These are phyloP conservation scores for Heliamphora exappendiculata DNA, from an alignment of 148 eudicot genomes.

Conservation along the genomic window DNA sequence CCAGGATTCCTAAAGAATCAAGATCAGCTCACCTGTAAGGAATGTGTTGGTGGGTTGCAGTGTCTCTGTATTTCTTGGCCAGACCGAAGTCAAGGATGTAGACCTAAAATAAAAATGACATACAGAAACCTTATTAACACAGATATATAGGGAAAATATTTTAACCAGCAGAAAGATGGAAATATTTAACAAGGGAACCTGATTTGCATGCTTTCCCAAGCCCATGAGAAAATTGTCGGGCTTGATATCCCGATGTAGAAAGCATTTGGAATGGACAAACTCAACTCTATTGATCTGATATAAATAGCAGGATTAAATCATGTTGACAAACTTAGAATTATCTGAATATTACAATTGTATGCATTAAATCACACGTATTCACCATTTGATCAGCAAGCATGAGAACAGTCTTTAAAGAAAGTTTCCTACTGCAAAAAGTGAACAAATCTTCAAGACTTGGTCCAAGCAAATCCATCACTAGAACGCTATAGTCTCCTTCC, in stretches of 20 bases:
- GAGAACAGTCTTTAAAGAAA: slow-evolving; percentile 88
- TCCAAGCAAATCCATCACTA: slow-evolving; percentile 92
- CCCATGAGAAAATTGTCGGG: slow-evolving; percentile 99
- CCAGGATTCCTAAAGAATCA: no score
- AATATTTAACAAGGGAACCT: slow-evolving; percentile 36
- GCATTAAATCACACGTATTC: not conserved
- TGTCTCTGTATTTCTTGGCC: slow-evolving; percentile 89
- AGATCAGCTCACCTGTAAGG: slow-evolving; percentile 92
- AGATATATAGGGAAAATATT: not conserved
- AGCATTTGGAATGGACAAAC: slow-evolving; percentile 80
- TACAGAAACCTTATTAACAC: slow-evolving; percentile 3
- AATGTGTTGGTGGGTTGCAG: slow-evolving; percentile 79
- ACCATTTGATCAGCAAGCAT: slow-evolving; percentile 99
- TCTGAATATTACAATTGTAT: not conserved
- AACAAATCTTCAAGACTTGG: slow-evolving; percentile 97
- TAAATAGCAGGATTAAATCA: slow-evolving; percentile 4
- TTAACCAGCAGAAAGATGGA: not conserved
- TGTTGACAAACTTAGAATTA: not conserved
- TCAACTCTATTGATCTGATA: slow-evolving; percentile 81
- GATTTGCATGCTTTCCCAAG: slow-evolving; percentile 87
- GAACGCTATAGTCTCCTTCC: slow-evolving; percentile 87
- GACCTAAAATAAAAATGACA: slow-evolving; percentile 38
- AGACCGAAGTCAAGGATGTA: slow-evolving; percentile 86
- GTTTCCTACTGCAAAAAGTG: slow-evolving; percentile 87
- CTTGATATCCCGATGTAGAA: slow-evolving; percentile 90